Evolutionary conservation across 75 land plant species (phyloP).

Genomic region (Sequoiadendron giganteum): DNA sequence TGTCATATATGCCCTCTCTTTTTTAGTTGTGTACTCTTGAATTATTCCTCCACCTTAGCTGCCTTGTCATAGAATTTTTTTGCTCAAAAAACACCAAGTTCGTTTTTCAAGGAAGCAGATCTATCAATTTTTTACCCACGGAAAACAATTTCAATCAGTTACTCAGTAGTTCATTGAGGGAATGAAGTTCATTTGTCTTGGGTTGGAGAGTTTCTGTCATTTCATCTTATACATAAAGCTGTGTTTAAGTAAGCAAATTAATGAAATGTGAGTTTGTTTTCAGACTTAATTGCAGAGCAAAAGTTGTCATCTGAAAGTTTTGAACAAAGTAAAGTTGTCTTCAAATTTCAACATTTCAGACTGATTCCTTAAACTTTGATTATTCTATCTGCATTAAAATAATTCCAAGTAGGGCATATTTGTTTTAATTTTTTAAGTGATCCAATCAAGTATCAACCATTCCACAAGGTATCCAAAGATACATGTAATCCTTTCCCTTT

Average conservation of each 20-base stretch:
- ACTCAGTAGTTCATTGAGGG: not conserved
- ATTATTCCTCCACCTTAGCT: too few relatives aligned
- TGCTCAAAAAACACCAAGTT: not conserved
- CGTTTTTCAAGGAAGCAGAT: not conserved
- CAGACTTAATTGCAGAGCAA: not conserved
- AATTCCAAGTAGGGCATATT: not conserved
- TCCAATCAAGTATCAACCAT: too few relatives aligned
- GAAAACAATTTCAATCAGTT: not conserved
- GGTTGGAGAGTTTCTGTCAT: not conserved
- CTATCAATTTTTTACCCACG: not conserved
- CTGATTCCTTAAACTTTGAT: not conserved
- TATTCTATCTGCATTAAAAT: not conserved
- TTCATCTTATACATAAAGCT: not conserved
- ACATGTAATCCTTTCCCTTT: too few relatives aligned
- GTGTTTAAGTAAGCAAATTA: not conserved
- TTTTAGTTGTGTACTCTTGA: not conserved
- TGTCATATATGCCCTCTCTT: not conserved
- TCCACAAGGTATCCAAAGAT: too few relatives aligned
- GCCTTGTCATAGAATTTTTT: not conserved
- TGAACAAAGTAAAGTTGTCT: not conserved
- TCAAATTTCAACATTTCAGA: not conserved
- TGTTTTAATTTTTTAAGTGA: too few relatives aligned
- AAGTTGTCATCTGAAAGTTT: not conserved
- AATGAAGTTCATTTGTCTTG: not conserved
- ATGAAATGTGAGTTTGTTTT: not conserved